Evolutionary conservation across 352 stramenopile species (phyloP).

Genomic region (Phytophthora tentaculata): DNA sequence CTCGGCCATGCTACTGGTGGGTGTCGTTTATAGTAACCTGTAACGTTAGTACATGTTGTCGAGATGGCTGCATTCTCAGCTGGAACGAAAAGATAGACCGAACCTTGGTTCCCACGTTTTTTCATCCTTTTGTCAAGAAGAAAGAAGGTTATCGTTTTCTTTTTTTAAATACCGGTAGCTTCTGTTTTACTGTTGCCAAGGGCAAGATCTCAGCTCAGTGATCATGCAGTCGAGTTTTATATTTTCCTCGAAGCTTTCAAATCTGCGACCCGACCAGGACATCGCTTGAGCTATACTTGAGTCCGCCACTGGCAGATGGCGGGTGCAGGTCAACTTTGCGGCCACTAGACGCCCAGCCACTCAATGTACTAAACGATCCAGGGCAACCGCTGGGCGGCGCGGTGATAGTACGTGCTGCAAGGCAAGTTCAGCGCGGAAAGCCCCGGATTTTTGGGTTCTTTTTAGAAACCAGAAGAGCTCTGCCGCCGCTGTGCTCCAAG

Average conservation of each 20-base stretch:
- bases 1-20: slow-evolving; percentile 49
- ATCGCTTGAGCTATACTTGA: slow-evolving; percentile 8
- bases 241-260: too few species aligned
- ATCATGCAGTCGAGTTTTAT: too few species aligned
- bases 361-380: background rate
- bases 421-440: slow-evolving; percentile 1
- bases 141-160: too few species aligned
- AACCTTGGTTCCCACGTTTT: too few species aligned
- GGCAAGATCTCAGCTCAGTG: too few species aligned
- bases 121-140: too few species aligned
- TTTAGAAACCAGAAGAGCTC: slow-evolving; percentile 16
- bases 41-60: slow-evolving; percentile 16
- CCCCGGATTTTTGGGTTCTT: slow-evolving; percentile 30
- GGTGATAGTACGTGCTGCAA: too few species aligned
- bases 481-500: background rate
- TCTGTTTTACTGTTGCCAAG: too few species aligned
- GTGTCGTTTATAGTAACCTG: slow-evolving; percentile 49
- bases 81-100: too few species aligned
- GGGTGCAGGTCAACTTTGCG: slow-evolving; percentile 5
- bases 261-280: slow-evolving; percentile 19
- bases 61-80: background rate
- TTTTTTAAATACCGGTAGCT: too few species aligned
- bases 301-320: slow-evolving; percentile 15
- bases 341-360: slow-evolving; percentile 3
- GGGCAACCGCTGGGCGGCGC: background rate